Conservation (phyloP, 129 eudicot species). For the Pittosporum tobira region DNA sequence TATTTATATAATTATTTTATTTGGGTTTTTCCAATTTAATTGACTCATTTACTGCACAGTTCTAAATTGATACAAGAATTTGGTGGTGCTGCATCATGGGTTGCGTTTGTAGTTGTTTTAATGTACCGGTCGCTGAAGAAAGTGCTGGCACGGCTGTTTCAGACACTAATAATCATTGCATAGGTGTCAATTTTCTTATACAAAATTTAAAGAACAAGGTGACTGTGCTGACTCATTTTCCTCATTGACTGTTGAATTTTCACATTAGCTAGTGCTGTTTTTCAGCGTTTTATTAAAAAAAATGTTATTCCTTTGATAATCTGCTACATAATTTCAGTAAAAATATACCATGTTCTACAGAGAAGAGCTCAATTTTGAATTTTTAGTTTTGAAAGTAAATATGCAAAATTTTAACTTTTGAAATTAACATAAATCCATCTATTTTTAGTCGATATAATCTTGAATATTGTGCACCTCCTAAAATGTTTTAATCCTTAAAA, state of each 20-base stretch:
- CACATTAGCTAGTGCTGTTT: neutral
- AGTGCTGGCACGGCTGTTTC: neutral
- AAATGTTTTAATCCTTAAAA: no score
- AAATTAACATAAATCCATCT: no score
- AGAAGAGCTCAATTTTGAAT: no score
- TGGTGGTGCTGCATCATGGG: constrained; percentile 23
- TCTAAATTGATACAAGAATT: neutral
- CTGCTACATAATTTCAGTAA: no score
- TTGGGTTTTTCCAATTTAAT: no score
- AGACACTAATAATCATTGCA: neutral
- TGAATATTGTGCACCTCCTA: no score
- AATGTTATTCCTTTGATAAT: neutral
- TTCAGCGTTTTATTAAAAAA: neutral
- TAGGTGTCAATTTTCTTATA: neutral
- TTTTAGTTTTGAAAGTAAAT: no score
- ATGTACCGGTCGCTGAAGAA: constrained; percentile 8
- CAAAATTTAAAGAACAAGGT: constrained; percentile 18
- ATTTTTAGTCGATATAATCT: no score
- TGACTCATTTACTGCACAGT: neutral
- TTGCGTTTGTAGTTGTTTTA: constrained; percentile 24
- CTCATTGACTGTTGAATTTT: neutral
- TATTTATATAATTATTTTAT: neutral
- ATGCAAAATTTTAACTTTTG: no score
- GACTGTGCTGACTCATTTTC: neutral
- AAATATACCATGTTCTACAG: no score